A percentile compares a stretch with the other conserved stretches of the same genome.
phyloP scores from a whole-genome alignment of 345 rosid genomes.

The Boechera divaricarpa region DNA sequence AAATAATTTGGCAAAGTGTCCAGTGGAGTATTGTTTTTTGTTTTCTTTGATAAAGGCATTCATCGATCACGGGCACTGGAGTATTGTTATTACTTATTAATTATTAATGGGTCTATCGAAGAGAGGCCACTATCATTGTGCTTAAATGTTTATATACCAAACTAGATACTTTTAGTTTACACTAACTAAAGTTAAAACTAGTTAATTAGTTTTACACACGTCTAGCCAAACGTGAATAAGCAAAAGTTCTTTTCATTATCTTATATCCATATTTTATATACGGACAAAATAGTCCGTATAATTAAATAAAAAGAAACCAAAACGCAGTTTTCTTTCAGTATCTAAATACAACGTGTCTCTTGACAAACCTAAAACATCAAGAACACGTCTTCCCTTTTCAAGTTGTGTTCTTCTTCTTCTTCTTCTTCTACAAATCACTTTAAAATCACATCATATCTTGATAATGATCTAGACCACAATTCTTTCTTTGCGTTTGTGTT shows the following conservation, averaged over 20 bases:
- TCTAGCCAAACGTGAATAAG: not conserved
- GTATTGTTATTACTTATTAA: not conserved
- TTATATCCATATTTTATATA: not conserved
- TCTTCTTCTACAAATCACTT: slow-evolving; percentile 23
- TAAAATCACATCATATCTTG: slow-evolving; percentile 6
- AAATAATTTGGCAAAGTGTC: slow-evolving; percentile 11
- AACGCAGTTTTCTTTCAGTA: not conserved
- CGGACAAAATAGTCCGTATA: not conserved
- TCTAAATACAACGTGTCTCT: slow-evolving; percentile 28
- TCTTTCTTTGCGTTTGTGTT: not conserved
- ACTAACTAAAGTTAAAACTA: not conserved
- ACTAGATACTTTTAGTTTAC: not conserved
- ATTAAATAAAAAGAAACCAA: not conserved
- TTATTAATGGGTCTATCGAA: too few relatives aligned
- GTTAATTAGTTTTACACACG: slow-evolving; percentile 1
- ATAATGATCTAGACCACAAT: not conserved
- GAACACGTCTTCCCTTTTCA: slow-evolving; percentile 28
- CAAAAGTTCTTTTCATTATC: not conserved
- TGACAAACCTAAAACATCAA: slow-evolving; percentile 18
- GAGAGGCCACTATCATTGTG: not conserved
- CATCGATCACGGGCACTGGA: too few relatives aligned
- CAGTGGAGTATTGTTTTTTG: too few relatives aligned
- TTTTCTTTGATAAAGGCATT: too few relatives aligned
- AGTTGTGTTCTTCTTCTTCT: slow-evolving; percentile 28
- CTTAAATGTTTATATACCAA: not conserved